Evolutionary conservation across 176 grass and related monocot species (phyloP), one percentile per base, ranked within the genome.

Genomic region (Eragrostis nindensis): DNA sequence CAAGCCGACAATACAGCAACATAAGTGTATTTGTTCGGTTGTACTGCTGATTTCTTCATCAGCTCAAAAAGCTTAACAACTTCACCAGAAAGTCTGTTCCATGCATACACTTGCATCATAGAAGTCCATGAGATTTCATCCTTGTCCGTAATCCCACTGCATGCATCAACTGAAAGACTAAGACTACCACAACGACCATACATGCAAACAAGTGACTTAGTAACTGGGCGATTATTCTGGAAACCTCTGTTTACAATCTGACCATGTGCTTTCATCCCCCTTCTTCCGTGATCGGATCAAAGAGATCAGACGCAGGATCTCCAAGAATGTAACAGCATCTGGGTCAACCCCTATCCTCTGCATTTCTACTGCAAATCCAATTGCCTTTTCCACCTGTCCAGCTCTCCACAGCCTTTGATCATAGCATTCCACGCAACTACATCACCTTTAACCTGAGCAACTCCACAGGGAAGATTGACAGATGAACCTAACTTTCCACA

Each of bases 111-210:
- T 71, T 93, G 88, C 87, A 93, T 90, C 74, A 96, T 83, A 66
- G 82, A 86, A 79, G 85, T 88, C 90, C 93, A 96, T 46, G 93
- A 93, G 80, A 96, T 80, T 71, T 83, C 87, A 81, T 96, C 87
- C 75, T 93, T 96, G 32, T 88, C 41, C 71, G 62, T 19, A 71
- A 93, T 85, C 42, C 29, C 66, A 70, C 30, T 79, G 74, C 93
- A 96, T 25, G 78, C 62, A 64, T 82, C 72, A 61, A 68, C 25
- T 55, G 93, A 92, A 75, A 82, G 70, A 29, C 11, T 62, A 66
- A 93, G 81, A 64, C 75, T 88, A 42, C 93, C 90, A 6, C 72
- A 93, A 64, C 80, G 77, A 50, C 84, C 90, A 84, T 96, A 96
- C 72, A 90, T 92, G 76, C 60, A 77, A 49, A 96, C 69, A 74